These are phyloP conservation scores for Salix viminalis DNA, from an alignment of 345 rosid genomes.

Conservation along the genomic window DNA sequence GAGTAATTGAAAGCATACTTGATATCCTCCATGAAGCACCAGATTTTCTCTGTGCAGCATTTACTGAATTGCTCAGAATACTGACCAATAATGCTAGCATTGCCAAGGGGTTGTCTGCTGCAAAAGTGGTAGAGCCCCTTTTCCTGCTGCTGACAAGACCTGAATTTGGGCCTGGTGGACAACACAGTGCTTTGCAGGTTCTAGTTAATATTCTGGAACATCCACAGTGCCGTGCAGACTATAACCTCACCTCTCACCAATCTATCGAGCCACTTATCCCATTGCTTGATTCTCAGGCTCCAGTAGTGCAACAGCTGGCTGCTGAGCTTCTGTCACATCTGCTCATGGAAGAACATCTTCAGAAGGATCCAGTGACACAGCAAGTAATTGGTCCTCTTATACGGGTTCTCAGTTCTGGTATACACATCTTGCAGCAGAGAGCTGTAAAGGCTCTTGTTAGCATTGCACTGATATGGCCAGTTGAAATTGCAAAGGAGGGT, in stretches of 20 bases:
- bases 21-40: conserved; percentile 94
- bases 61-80: conserved; percentile 87
- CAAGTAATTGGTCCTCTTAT: conserved; percentile 81
- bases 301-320: conserved; percentile 93
- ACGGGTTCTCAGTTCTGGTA: conserved; percentile 81
- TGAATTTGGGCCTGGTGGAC: conserved; percentile 92
- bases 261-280: conserved; percentile 93
- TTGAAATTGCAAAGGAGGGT: conserved; percentile 94
- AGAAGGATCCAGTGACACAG: conserved; percentile 77
- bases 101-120: conserved; percentile 92
- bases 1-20: conserved; percentile 83
- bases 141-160: conserved; percentile 64
- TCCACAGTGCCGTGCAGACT: conserved; percentile 90
- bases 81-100: conserved; percentile 92
- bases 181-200: conserved; percentile 91
- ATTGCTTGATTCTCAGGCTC: conserved; percentile 84
- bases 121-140: conserved; percentile 90
- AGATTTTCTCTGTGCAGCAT: conserved; percentile 86
- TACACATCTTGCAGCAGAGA: conserved; percentile 91
- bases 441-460: conserved; percentile 96
- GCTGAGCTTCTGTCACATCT: conserved; percentile 98
- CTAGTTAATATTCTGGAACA: conserved; percentile 92
- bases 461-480: conserved; percentile 84
- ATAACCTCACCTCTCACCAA: conserved; percentile 69
- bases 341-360: conserved; percentile 80